Percentiles rank a stretch among this genome's conserved stretches.
These are phyloP conservation scores for Ophiostoma fasciatum DNA, from an alignment of 2,329 filamentous ascomycete genomes.

Conservation along the genomic window DNA sequence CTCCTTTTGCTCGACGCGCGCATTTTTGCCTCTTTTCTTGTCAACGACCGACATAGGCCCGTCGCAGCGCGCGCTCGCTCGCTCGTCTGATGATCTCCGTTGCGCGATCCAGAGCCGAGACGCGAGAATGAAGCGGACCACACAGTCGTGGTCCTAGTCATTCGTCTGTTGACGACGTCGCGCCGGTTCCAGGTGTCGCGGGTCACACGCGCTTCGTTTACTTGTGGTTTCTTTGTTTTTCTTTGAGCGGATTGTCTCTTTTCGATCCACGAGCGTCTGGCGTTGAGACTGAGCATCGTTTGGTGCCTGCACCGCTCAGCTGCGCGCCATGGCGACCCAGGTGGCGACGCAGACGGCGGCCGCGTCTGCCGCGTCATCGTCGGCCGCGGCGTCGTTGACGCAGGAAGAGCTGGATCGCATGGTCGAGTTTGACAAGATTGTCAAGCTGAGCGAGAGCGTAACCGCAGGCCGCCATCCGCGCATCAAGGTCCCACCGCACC, in stretches of 20 bases:
- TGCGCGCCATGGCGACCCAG: slow-evolving; percentile 13
- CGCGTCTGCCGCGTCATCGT: not conserved
- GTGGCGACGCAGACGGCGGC: slow-evolving; percentile 6
- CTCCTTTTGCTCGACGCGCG: not conserved
- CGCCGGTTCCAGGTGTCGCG: too few relatives aligned
- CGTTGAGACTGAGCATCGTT: too few relatives aligned
- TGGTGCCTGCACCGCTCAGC: too few relatives aligned
- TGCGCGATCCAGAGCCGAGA: not conserved
- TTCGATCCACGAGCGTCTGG: too few relatives aligned
- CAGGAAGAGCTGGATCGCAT: slow-evolving; percentile 41
- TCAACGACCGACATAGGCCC: too few relatives aligned
- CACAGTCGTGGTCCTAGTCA: not conserved
- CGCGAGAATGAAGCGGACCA: slow-evolving; percentile 1
- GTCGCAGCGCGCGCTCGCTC: too few relatives aligned
- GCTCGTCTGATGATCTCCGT: too few relatives aligned
- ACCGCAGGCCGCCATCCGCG: slow-evolving; percentile 59
- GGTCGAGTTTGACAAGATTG: slow-evolving; percentile 62
- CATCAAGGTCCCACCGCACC: slow-evolving; percentile 38
- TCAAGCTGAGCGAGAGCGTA: slow-evolving; percentile 67
- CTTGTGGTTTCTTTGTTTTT: too few relatives aligned
- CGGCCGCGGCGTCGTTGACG: slow-evolving; percentile 14
- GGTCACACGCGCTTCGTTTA: too few relatives aligned
- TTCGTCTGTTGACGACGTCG: not conserved
- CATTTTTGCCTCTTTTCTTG: not conserved
- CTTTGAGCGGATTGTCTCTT: too few relatives aligned